These are phyloP conservation scores for Globisporangium paroecandrum DNA, from an alignment of 352 stramenopile genomes.

Conservation along the genomic window DNA sequence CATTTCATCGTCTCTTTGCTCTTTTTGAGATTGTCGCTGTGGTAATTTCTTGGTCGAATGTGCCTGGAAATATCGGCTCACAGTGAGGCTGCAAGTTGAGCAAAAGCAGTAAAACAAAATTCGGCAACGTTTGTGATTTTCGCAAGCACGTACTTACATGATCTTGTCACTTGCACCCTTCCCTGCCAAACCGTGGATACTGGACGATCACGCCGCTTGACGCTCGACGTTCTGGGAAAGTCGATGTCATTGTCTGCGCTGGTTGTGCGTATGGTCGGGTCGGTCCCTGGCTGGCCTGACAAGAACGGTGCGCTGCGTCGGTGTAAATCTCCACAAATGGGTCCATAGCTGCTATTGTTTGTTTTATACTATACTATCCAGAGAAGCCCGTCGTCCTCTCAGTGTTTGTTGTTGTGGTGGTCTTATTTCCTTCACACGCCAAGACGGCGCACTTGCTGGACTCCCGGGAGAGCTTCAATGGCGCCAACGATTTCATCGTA, in stretches of 20 bases:
- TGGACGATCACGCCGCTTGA: not conserved
- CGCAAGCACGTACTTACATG: not conserved
- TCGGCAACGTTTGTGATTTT: not conserved
- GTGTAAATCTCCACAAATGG: slow-evolving; percentile 4
- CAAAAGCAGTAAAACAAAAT: not conserved
- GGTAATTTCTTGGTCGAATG: not conserved
- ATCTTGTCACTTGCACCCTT: not conserved
- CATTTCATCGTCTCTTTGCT: not conserved
- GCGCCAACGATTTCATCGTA: slow-evolving; percentile 34
- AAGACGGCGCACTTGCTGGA: slow-evolving; percentile 31
- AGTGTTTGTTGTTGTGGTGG: not conserved
- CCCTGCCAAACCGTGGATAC: not conserved
- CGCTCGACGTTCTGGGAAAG: not conserved
- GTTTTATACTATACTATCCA: slow-evolving; percentile 10
- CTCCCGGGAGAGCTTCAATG: slow-evolving; percentile 40
- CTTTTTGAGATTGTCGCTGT: not conserved
- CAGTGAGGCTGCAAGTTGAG: not conserved
- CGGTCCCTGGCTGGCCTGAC: not conserved
- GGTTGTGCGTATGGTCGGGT: not conserved
- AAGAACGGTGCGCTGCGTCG: not conserved
- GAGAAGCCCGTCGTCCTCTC: not conserved
- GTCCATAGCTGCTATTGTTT: slow-evolving; percentile 2
- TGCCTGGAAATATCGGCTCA: not conserved
- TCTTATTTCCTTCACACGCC: slow-evolving; percentile 1
- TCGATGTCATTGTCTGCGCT: not conserved